phyloP scores from a whole-genome alignment of 2,329 filamentous ascomycete species.

The Pseudogymnoascus sp. region DNA sequence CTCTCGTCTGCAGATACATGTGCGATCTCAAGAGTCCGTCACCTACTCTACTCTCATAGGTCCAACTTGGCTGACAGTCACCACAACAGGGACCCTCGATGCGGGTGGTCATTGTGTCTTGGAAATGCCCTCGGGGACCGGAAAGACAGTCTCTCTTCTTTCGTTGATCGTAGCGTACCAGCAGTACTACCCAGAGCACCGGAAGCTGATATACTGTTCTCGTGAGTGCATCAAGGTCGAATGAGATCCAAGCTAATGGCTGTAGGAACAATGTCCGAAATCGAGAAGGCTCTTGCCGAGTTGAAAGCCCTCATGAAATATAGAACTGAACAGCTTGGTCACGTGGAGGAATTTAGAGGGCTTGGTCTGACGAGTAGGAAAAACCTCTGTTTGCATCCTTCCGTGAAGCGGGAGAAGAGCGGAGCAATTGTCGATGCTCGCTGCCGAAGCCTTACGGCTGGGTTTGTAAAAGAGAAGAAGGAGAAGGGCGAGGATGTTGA shows the following conservation, averaged over 20 bases:
- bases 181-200: conserved; percentile 81
- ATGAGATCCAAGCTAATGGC: conserved; percentile 1
- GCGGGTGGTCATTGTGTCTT: conserved; percentile 90
- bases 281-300: conserved; percentile 93
- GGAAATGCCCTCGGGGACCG: conserved; percentile 98
- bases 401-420: conserved; percentile 93
- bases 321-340: conserved; percentile 77
- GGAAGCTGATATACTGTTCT: conserved; percentile 98
- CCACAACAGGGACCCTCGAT: conserved; percentile 62
- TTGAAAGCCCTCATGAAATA: conserved; percentile 93
- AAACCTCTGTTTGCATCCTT: conserved; percentile 92
- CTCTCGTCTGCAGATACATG: conserved; percentile 52
- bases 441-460: conserved; percentile 89
- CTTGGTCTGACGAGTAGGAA: conserved; percentile 92
- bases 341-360: conserved; percentile 86
- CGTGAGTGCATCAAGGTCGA: conserved; percentile 39
- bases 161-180: conserved; percentile 97
- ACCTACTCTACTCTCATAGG: neutral
- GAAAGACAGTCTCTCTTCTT: conserved; percentile 91
- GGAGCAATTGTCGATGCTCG: conserved; percentile 90
- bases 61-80: neutral
- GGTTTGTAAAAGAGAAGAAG: conserved; percentile 97
- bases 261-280: conserved; percentile 90
- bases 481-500: conserved; percentile 91
- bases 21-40: conserved; percentile 63